Percentiles rank a stretch among this genome's conserved stretches.
Conservation (phyloP, 192 early-diverging fungal genomes). For the Coemansia sp. region DNA sequence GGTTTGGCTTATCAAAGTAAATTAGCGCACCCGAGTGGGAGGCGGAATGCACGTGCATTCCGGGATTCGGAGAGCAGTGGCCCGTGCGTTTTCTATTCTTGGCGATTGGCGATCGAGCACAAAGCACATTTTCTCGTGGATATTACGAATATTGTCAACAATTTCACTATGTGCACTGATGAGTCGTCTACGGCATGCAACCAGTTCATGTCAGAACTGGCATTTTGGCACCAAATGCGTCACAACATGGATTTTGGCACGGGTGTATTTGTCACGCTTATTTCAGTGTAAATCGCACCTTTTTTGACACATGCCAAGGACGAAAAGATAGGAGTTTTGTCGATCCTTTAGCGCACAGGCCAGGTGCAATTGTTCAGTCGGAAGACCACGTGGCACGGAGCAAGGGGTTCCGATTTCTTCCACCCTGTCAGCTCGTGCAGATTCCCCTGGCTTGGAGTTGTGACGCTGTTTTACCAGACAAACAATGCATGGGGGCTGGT, state of each 20-base stretch:
- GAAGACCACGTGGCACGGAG: too few species aligned
- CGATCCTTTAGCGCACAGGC: background rate
- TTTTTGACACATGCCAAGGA: background rate
- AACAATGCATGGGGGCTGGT: background rate
- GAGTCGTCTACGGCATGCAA: too few species aligned
- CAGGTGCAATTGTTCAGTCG: background rate
- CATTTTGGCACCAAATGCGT: too few species aligned
- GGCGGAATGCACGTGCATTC: background rate
- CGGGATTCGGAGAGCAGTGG: constrained; percentile 6
- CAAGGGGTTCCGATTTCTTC: constrained; percentile 15
- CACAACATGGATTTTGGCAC: background rate
- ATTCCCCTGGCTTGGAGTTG: too few species aligned
- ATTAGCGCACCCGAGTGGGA: background rate
- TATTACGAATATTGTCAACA: too few species aligned
- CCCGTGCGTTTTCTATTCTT: constrained; percentile 1
- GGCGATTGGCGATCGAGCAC: too few species aligned
- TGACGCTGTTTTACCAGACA: background rate
- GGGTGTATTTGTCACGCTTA: background rate
- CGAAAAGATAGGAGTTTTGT: background rate
- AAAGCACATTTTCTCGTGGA: too few species aligned
- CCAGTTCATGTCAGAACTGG: too few species aligned
- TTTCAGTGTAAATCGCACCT: background rate
- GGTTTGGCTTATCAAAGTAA: background rate
- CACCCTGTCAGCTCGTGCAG: background rate
- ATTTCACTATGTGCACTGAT: too few species aligned